Base-by-base conservation (phyloP, 2,329 filamentous ascomycete genomes). In the Colletotrichum sp. region DNA sequence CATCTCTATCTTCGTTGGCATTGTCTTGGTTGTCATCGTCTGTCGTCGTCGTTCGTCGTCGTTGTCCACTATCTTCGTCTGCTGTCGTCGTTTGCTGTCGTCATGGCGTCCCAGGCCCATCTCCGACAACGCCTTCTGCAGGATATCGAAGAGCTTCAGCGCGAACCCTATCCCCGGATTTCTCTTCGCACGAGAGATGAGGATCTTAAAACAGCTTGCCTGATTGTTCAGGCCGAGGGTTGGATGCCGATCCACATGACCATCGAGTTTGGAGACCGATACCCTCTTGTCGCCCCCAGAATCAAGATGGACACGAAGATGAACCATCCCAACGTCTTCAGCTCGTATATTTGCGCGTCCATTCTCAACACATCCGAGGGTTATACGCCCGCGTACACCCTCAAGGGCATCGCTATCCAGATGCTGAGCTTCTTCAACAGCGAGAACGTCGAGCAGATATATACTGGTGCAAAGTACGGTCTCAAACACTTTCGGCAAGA, bases 391-490 rank as follows among this genome's bases (percentile, higher is more conserved):
- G 88, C 88, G 1, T 90, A 90, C 74, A 89, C 88, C 0, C 81
- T 90, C 28, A 89, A 88, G 71, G 85, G 83, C 5, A 86, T 90
- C 26, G 84, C 87, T 18, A 89, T 90, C 28, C 88, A 90, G 80
- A 76, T 90, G n/a, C 80, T 90, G 4, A 89, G 88, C 78, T 89
- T 90, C 81, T 90, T 90, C 78, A 82, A 83, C 30, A 89, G 88
- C 77, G 86, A 88, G 2, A 82, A 72, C 3, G 68, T 90, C 5
- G 87, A 89, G 72, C 88, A 89, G 71, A 76, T 78, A 0, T 30
- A 83, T 60, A 81, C 81, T 9, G 68, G 62, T 5, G 16, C 44
- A 3, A 18, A 32, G 12, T 57, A 36, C 30, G 36, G 30, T 6
- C 80, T 88, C 6, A 68, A 68, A 0, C 8, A 18, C 0, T 86